Conservation (phyloP, 495 filamentous ascomycete species). For the Talaromyces ruber region DNA sequence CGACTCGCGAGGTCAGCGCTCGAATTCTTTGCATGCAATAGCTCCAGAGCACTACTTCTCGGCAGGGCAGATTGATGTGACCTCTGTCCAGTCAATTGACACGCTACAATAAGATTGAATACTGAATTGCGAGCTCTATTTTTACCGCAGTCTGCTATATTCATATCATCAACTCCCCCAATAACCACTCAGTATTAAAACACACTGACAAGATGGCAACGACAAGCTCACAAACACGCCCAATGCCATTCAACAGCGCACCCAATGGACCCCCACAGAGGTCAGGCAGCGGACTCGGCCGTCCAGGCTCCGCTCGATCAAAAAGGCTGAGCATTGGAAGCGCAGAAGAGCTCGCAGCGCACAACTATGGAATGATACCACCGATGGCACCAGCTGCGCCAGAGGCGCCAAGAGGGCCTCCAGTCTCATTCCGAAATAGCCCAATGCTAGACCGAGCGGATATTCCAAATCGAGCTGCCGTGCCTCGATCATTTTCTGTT, state of each 20-base stretch:
- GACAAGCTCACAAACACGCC: neutral
- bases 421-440: slow-evolving; percentile 41
- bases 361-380: neutral
- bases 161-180: neutral
- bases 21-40: neutral
- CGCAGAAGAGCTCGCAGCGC: neutral
- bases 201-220: neutral
- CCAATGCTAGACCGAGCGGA: neutral
- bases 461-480: slow-evolving; percentile 1
- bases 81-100: neutral
- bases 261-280: neutral
- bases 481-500: slow-evolving; percentile 13
- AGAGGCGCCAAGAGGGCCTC: slow-evolving; percentile 49
- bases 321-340: neutral
- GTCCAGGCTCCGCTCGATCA: neutral
- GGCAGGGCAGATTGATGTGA: neutral
- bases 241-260: neutral
- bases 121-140: neutral
- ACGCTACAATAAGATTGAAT: neutral
- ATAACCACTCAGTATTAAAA: neutral
- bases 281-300: neutral
- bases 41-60: neutral
- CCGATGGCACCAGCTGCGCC: slow-evolving; percentile 38
- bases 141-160: neutral
- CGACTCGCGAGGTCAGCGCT: neutral